These are phyloP conservation scores for Xerocomellus amylosporus DNA, from an alignment of 768 basidiomycete genomes.

Conservation along the genomic window DNA sequence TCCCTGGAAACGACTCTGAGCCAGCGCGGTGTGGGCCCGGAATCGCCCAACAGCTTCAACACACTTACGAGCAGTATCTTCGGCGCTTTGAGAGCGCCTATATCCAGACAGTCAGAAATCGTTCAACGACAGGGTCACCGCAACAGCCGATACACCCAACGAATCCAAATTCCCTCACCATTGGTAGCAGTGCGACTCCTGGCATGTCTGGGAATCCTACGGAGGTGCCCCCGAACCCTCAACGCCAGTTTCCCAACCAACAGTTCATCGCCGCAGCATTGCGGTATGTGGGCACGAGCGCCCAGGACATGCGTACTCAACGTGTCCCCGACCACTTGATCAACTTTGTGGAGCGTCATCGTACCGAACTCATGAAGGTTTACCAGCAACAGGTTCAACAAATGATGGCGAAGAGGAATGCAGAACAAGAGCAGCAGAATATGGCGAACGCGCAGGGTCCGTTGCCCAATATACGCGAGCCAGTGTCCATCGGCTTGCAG, in stretches of 20 bases:
- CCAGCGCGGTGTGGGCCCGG: constrained; percentile 62
- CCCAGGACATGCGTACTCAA: constrained; percentile 51
- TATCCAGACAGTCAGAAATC: constrained; percentile 37
- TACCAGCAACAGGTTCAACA: constrained; percentile 28
- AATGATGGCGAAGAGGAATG: constrained; percentile 17
- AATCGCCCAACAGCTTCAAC: constrained; percentile 56
- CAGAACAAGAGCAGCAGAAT: constrained; percentile 24
- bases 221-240: constrained; percentile 17
- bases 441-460: constrained; percentile 18
- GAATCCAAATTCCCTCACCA: constrained; percentile 9
- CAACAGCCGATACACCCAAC: constrained; percentile 16
- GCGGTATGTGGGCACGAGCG: constrained; percentile 43
- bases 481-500: constrained; percentile 8
- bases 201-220: constrained; percentile 16
- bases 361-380: constrained; percentile 30
- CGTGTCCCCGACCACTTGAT: constrained; percentile 52
- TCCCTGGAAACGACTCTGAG: constrained; percentile 57
- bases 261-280: constrained; percentile 45
- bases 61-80: constrained; percentile 61
- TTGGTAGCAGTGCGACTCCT: constrained; percentile 10
- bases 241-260: constrained; percentile 18
- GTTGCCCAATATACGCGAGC: constrained; percentile 23
- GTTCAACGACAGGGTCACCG: constrained; percentile 6
- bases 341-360: constrained; percentile 53
- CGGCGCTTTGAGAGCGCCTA: constrained; percentile 55